Conservation (phyloP, 2,329 filamentous ascomycete species). For the Neonectria faginata region DNA sequence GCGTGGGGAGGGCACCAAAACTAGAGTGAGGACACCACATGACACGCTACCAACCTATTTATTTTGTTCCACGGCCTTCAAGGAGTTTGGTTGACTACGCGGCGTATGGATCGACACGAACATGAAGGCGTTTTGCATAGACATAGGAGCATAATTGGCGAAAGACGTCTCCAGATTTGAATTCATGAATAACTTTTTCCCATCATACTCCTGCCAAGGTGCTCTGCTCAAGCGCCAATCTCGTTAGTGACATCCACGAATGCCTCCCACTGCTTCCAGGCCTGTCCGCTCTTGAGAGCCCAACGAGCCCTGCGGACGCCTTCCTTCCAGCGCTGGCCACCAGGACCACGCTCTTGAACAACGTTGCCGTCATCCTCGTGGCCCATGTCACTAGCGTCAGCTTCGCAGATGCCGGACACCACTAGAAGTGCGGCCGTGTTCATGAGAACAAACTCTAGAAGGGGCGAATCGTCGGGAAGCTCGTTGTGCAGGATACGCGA, state of each 20-base stretch:
- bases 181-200: constrained; percentile 23
- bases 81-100: constrained; percentile 18
- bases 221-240: constrained; percentile 44
- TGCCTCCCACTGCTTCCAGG: constrained; percentile 82
- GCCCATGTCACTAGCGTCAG: constrained; percentile 83
- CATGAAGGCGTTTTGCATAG: constrained; percentile 17
- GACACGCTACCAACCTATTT: constrained; percentile 8
- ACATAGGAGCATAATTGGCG: constrained; percentile 18
- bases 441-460: constrained; percentile 93
- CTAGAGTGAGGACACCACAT: not conserved
- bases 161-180: constrained; percentile 14
- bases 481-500: constrained; percentile 80
- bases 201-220: constrained; percentile 2
- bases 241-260: constrained; percentile 87
- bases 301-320: constrained; percentile 88
- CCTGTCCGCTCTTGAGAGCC: constrained; percentile 87
- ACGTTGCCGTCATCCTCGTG: constrained; percentile 83
- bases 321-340: constrained; percentile 93
- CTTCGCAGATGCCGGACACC: constrained; percentile 86
- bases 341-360: constrained; percentile 84
- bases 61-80: not conserved
- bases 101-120: constrained; percentile 20
- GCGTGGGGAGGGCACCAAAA: constrained; percentile 27
- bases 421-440: constrained; percentile 93
- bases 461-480: constrained; percentile 80